Evolutionary conservation across 345 rosid species (phyloP).

Genomic region (Aquilaria sinensis): DNA sequence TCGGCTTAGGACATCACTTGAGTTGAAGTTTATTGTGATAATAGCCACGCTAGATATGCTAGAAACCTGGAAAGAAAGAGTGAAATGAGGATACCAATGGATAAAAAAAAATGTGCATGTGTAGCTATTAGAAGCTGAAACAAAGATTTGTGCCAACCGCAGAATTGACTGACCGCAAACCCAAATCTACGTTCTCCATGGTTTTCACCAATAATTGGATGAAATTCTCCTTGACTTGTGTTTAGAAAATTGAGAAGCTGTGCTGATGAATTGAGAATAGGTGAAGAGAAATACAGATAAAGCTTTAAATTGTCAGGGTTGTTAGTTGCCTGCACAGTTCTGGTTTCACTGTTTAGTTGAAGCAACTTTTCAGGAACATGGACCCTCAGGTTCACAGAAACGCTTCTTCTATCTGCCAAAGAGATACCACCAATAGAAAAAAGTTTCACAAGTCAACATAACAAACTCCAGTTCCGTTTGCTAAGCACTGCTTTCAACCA

Average conservation of each 20-base stretch:
- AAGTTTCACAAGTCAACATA: not conserved
- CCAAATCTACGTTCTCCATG: conserved; percentile 70
- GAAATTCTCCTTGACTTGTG: conserved; percentile 50
- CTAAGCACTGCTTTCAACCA: too few relatives aligned
- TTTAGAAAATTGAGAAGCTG: conserved; percentile 50
- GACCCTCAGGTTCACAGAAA: conserved; percentile 52
- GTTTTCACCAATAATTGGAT: conserved; percentile 47
- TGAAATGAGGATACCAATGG: not conserved
- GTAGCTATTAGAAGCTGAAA: not conserved
- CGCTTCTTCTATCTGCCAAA: conserved; percentile 67
- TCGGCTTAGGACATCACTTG: conserved; percentile 56
- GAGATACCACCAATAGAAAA: conserved; percentile 10
- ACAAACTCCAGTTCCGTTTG: too few relatives aligned
- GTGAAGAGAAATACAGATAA: conserved; percentile 72
- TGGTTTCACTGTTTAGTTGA: conserved; percentile 46
- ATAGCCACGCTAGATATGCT: conserved; percentile 48
- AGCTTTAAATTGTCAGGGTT: conserved; percentile 46
- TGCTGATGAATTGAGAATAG: conserved; percentile 64
- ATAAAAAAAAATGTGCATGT: not conserved
- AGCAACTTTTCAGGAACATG: conserved; percentile 71
- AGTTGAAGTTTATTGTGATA: conserved; percentile 44
- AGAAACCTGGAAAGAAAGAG: conserved; percentile 42
- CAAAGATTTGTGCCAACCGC: not conserved
- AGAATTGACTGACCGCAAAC: conserved; percentile 44
- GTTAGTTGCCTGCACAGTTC: conserved; percentile 85